A percentile compares a stretch with the other conserved stretches of the same genome.
These are phyloP conservation scores for Botrytis fragariae DNA, from an alignment of 2,329 filamentous ascomycete species.

Conservation along the genomic window DNA sequence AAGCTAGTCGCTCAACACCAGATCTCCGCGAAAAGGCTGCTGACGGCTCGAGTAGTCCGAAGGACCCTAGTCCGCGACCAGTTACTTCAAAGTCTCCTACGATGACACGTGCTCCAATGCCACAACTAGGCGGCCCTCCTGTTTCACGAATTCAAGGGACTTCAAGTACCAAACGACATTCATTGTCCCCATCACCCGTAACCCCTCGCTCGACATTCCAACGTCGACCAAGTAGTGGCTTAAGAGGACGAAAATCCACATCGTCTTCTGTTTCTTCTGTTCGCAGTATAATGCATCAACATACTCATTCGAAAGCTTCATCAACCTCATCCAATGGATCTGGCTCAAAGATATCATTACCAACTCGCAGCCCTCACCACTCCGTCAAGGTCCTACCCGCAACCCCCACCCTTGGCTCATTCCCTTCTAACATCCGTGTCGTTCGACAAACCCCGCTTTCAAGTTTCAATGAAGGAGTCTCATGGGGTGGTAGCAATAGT, in stretches of 20 bases:
- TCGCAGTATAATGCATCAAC: conserved; percentile 81
- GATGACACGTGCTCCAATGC: conserved; percentile 39
- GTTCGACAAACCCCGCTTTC: conserved; percentile 60
- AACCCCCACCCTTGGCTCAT: conserved; percentile 71
- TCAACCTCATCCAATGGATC: conserved; percentile 83
- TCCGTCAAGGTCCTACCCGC: conserved; percentile 94
- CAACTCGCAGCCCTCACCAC: conserved; percentile 73
- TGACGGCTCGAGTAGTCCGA: conserved; percentile 44
- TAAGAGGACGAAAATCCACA: conserved; percentile 91
- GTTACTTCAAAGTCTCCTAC: conserved; percentile 50
- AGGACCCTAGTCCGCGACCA: conserved; percentile 57
- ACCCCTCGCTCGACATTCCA: conserved; percentile 80
- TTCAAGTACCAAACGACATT: conserved; percentile 66
- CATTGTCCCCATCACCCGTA: conserved; percentile 79
- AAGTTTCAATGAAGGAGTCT: conserved; percentile 57
- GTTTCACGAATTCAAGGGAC: conserved; percentile 42
- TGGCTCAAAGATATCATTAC: conserved; percentile 65
- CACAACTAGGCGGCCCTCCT: conserved; percentile 36
- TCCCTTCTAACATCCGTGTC: conserved; percentile 83
- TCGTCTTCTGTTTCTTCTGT: conserved; percentile 93
- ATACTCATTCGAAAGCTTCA: conserved; percentile 89
- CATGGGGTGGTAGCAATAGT: conserved; percentile 51
- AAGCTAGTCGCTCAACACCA: conserved; percentile 50
- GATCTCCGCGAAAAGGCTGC: conserved; percentile 53
- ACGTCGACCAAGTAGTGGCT: conserved; percentile 75